phyloP scores from a whole-genome alignment of 148 eudicot genomes.

The Rhododendron molle region DNA sequence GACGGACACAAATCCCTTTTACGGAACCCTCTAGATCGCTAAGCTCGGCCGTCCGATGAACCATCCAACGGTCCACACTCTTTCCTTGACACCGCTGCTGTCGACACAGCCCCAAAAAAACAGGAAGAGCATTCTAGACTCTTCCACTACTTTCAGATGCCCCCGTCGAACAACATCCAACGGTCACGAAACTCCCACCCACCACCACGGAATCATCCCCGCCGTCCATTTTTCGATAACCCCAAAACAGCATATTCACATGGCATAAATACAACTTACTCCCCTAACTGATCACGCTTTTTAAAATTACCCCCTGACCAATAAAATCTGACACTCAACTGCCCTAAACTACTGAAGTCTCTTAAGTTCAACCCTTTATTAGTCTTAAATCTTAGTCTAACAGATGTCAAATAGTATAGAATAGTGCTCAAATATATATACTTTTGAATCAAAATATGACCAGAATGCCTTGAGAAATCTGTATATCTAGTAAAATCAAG shows the following conservation, averaged over 20 bases:
- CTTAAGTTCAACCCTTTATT: background rate
- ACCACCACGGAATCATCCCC: background rate
- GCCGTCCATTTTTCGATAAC: background rate
- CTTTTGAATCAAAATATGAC: no score
- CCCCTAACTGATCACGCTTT: background rate
- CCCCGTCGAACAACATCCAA: background rate
- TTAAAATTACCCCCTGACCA: background rate
- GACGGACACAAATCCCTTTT: background rate
- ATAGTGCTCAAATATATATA: background rate
- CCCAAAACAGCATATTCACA: background rate
- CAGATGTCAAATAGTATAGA: background rate
- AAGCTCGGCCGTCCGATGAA: background rate
- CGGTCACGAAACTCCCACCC: background rate
- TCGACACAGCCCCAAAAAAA: background rate
- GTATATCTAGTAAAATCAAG: background rate
- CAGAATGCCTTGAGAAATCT: background rate
- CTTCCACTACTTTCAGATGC: background rate
- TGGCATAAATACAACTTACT: background rate
- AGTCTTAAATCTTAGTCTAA: background rate
- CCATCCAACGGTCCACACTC: background rate
- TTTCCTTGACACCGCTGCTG: background rate
- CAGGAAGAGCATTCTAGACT: background rate
- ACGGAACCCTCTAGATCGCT: constrained; percentile 2
- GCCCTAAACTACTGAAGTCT: background rate
- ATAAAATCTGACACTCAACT: background rate